phyloP scores from a whole-genome alignment of 2,329 filamentous ascomycete genomes.

The Trichoderma koningiopsis region DNA sequence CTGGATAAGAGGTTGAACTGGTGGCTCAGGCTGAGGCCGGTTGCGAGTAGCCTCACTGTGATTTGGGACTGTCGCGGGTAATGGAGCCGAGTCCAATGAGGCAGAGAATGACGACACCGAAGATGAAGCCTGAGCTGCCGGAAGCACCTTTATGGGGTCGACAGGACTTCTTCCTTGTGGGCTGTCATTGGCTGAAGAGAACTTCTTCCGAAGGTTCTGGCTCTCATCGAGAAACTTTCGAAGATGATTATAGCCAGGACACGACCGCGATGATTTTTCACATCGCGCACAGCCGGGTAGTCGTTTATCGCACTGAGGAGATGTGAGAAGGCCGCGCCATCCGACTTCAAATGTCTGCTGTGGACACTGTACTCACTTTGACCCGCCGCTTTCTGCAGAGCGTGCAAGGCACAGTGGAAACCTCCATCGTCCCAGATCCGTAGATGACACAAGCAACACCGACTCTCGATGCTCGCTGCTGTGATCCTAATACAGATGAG shows the following conservation, averaged over 20 bases:
- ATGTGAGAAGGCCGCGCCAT: slow-evolving; percentile 3
- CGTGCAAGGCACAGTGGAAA: slow-evolving; percentile 29
- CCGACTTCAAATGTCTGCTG: background rate
- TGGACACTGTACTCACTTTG: slow-evolving; percentile 26
- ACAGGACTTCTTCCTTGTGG: background rate
- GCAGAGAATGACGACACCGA: background rate
- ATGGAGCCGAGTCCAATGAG: background rate
- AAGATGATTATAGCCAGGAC: slow-evolving; percentile 30
- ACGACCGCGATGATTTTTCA: slow-evolving; percentile 28
- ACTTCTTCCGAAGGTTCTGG: slow-evolving; percentile 28
- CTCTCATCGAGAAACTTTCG: slow-evolving; percentile 29
- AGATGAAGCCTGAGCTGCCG: background rate
- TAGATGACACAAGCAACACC: background rate
- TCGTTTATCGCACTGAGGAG: slow-evolving; percentile 28
- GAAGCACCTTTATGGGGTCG: background rate
- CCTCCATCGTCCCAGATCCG: slow-evolving; percentile 9
- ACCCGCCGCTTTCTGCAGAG: slow-evolving; percentile 29
- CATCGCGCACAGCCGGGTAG: slow-evolving; percentile 28
- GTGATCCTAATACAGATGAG: slow-evolving; percentile 18
- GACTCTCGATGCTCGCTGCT: slow-evolving; percentile 9
- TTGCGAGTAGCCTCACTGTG: background rate
- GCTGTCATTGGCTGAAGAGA: slow-evolving; percentile 4
- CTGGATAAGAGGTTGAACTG: background rate
- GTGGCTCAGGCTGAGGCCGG: background rate
- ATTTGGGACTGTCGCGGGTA: background rate